Base-by-base conservation (phyloP, 805 yeast genomes). In the Candida mattraensis region DNA sequence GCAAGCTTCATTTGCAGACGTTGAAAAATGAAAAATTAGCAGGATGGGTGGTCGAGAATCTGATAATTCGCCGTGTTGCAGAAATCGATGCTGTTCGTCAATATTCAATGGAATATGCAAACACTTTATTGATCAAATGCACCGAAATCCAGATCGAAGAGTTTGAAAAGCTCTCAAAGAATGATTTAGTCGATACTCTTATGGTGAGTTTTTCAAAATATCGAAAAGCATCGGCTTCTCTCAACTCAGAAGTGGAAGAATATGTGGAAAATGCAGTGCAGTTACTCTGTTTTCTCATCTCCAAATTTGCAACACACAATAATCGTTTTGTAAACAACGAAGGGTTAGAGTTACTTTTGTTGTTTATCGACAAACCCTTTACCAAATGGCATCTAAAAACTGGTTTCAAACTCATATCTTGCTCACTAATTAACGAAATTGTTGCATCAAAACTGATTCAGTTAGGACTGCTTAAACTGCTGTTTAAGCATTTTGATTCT, bases 321-420 rank as follows among this genome's bases (percentile, higher is more conserved):
- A 18, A 14, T 1, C 14, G 30, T 2, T 50, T 45, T 22, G 4
- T 39, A 5, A 26, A 20, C 1, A 33, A 34, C 33, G 54, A 50
- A 33, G 54, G 54, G 5, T 16, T 43, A 5, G 49, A 47, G 20
- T 28, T 50, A 10, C 28, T 39, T 21, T 14, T 50, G 6, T 21
- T 50, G 30, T 18, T 47, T 9, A 29, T 50, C 10, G 32, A 37
- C 8, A 19, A 20, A 13, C 24, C 35, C 5, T 16, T 18, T 14
- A 38, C 51, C 10, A 32, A 30, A n/a, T 48, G 47, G 52, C 52
- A 47, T 17, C 14, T 43, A 3, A 30, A 26, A 15, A 23, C 39
- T 8, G 33, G 44, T 10, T 44, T 48, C 18, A 39, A 39, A 20
- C 16, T 48, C 2, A 9, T 46, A 16, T 18, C 43, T 3, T 39